A percentile compares a stretch with the other conserved stretches of the same genome.
These are phyloP conservation scores for Leishmania aethiopica DNA, from an alignment of 208 protist genomes.

Conservation along the genomic window DNA sequence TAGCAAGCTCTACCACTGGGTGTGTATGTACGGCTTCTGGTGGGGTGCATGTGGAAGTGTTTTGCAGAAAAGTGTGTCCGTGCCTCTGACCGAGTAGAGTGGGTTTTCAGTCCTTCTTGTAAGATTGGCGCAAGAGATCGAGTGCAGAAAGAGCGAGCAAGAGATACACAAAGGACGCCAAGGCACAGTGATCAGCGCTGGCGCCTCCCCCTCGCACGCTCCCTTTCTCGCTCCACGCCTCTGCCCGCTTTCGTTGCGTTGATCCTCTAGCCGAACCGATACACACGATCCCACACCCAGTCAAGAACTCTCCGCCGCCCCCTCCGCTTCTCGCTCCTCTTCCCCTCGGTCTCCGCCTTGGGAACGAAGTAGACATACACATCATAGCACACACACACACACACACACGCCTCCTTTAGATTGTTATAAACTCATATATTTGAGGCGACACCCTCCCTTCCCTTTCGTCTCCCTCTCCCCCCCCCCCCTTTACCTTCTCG, in stretches of 20 bases:
- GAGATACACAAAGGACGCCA: background rate
- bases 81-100: background rate
- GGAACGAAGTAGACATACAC: background rate
- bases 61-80: background rate
- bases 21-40: background rate
- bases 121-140: background rate
- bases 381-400: background rate
- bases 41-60: background rate
- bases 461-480: too few species aligned
- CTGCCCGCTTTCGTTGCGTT: background rate
- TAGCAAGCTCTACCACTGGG: background rate
- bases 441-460: background rate
- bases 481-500: too few species aligned
- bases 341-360: background rate
- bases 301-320: background rate
- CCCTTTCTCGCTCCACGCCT: background rate
- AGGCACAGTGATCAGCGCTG: background rate
- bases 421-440: background rate
- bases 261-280: background rate
- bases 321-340: background rate
- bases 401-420: background rate
- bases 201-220: background rate
- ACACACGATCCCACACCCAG: background rate
- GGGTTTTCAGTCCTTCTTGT: background rate
- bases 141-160: background rate